Evolutionary conservation across 2,329 filamentous ascomycete species (phyloP), one percentile per base, ranked within the genome.

Genomic region (Xylariomycetidae sp.): DNA sequence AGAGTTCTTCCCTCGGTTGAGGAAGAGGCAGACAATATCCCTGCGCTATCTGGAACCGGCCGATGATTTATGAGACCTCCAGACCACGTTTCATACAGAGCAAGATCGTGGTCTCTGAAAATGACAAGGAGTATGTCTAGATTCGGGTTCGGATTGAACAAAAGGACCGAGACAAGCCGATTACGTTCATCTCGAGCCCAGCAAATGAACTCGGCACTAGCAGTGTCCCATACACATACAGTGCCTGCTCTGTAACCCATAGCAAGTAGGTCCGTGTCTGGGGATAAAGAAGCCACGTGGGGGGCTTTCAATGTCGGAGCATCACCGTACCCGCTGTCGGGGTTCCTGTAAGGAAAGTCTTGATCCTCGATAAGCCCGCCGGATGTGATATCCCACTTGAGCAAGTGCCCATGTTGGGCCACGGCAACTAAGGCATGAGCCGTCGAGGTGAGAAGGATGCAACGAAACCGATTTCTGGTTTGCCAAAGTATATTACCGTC

Each of bases 81-180:
- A 5, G 38, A 41, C 36, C 38, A 44, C 2, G 44, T 37, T 15
- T 50, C 44, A 30, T 38, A 50, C 8, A 49, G 27, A 5, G 42
- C 31, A 12, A 50, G 29, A 5, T 38, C 30, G n/a, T 39, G 39
- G 27, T 49, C 33, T 3, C 23, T 35, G 30, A 44, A 51, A 8
- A 42, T 25, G n/a, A 49, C 39, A 9, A 51, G 37, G 1, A 51
- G 36, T 16, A 50, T 29, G 5, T 35, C 30, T 10, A 50, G 32
- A 15, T 37, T 37, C 1, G 46, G 39, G 22, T 48, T 45, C 4
- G 46, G 46, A 33, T 49, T 49, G 33, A 51, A 51, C 3, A 51
- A 23, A 15, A 51, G 20, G 6, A 40, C 31, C 8, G 34, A 17
- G 1, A 38, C 35, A 8, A 37, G 25, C 11, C 38, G 29, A 14